Base-by-base conservation (phyloP, 139 green algal genomes). In the Tetratostichococcus sp. region DNA sequence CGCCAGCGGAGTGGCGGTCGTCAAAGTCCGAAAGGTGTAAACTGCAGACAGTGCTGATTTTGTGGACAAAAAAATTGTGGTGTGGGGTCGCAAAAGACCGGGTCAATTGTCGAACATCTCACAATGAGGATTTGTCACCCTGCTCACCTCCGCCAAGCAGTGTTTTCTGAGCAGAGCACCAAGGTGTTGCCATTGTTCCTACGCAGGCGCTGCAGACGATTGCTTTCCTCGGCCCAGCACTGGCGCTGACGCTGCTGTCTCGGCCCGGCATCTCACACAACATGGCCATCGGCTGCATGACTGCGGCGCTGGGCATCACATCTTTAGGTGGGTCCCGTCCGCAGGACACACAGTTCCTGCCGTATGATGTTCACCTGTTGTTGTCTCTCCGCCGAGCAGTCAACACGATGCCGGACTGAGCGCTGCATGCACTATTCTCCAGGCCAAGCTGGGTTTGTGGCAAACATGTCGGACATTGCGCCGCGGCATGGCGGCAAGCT, bases 391-490 rank as follows among this genome's bases (percentile, higher is more conserved):
- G n/a, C n/a, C n/a, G n/a, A n/a, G n/a, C n/a, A n/a, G n/a, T n/a
- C n/a, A n/a, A n/a, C n/a, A n/a, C n/a, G n/a, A n/a, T n/a, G n/a
- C n/a, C n/a, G n/a, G n/a, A n/a, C 39, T 50, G 39, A 21, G 39
- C 8, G 39, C 11, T 50, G 39, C 39, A 50, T 50, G 39, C 50
- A n/a, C 32, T 4, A 4, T 42, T 1, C n/a, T 66, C 75, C 82
- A 81, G 79, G 81, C 35, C 83, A 86, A 71, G 92, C 87, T 14
- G 91, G 89, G 0, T 96, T 97, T 78, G 89, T 94, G 19, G 90
- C 90, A 26, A 96, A 95, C 79, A 95, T 96, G 85, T 89, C 85
- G 17, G 93, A 97, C 77, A 89, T 97, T 42, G 92, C 93, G 4
- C 93, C 93, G 1, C 71, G 77, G 0, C 76, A 92, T 31, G 91